Evolutionary conservation across 768 basidiomycete species (phyloP), one percentile per base, ranked within the genome.

Genomic region (Psilocybe cyanescens): DNA sequence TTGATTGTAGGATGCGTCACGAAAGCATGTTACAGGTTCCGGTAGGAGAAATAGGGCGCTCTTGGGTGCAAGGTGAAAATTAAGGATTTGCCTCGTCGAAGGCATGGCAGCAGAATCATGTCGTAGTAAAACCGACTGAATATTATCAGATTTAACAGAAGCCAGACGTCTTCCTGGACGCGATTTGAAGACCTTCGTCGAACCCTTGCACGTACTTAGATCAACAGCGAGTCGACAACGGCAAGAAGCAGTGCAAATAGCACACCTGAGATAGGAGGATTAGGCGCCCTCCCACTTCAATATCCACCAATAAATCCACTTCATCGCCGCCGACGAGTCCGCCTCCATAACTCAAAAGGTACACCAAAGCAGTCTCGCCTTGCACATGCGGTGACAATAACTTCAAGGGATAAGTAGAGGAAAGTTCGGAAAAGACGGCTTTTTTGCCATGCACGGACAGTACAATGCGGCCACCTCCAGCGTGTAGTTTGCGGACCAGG

Each of bases 11-110:
- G 84, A 84, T 7, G 97, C 92, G 19, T 82, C 79, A 29, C 85
- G 84, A 77, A 97, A 99, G 74, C 95, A 97, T 19, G 95, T 94
- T 51, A 97, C 93, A 24, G 95, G 94, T 69, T 97, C 92, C 1
- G 95, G 96, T 30, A 99, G 85, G 51, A 97, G 82, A 68, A 95
- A 86, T 53, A 98, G 80, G 2, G 84, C 78, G 41, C 88, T 80
- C 0, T 73, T 69, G 1, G 83, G 68, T 4, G 79, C 75, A 51
- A 97, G 74, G 8, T 69, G 75, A 55, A 88, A 86, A 44, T 82
- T 79, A 70, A 91, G 77, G n/a, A 77, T 78, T 71, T 95, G 92
- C 44, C 74, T 79, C 5, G 92, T 95, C 52, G 66, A 57, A 52
- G 74, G 64, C 50, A n/a, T 16, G 14, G 52, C 49, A 41, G 54